Evolutionary conservation across 176 grass and related monocot genomes (phyloP).

Genomic region (Luzula sylvatica): DNA sequence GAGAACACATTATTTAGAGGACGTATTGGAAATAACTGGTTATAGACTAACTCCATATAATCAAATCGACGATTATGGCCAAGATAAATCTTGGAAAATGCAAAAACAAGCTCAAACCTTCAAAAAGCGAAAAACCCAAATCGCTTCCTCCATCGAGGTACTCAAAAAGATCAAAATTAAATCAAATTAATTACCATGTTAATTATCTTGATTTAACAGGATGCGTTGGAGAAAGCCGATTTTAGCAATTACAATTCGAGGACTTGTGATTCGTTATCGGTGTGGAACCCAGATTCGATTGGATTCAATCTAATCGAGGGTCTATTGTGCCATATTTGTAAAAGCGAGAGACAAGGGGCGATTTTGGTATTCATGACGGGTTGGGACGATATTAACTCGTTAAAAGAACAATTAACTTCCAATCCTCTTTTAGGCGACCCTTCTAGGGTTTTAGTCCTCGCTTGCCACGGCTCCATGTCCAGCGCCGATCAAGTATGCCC

Average conservation of each 20-base stretch:
- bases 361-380: constrained; percentile 99
- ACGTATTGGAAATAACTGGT: constrained; percentile 77
- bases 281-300: constrained; percentile 98
- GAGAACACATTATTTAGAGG: constrained; percentile 73
- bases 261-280: constrained; percentile 75
- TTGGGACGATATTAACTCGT: constrained; percentile 97
- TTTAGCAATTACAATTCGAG: constrained; percentile 67
- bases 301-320: constrained; percentile 97
- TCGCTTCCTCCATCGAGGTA: constrained; percentile 94
- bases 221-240: constrained; percentile 81
- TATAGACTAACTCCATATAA: constrained; percentile 84
- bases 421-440: constrained; percentile 90
- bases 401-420: constrained; percentile 92
- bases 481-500: constrained; percentile 98
- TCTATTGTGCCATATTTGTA: constrained; percentile 85
- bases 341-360: constrained; percentile 70
- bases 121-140: constrained; percentile 85
- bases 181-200: not conserved
- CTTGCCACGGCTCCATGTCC: constrained; percentile 93
- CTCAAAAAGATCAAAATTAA: not conserved
- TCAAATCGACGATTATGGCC: constrained; percentile 99
- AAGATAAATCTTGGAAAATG: constrained; percentile 99
- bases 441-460: constrained; percentile 81
- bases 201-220: constrained; percentile 26
- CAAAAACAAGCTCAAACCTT: constrained; percentile 72